Conservation (phyloP, 495 filamentous ascomycete species). For the Podospora conica region DNA sequence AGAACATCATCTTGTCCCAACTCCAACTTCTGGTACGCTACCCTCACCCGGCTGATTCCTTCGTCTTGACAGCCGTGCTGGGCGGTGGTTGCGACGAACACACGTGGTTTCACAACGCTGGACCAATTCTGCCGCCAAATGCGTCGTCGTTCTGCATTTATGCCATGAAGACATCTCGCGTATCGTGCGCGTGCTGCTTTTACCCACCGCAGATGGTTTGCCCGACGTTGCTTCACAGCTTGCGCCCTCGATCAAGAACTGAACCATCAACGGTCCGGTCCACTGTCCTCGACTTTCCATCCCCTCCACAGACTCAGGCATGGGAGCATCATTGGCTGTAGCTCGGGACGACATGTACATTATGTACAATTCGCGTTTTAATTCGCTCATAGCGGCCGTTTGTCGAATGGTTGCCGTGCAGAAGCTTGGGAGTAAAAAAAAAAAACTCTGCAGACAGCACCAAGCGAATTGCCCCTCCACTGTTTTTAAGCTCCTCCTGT, state of each 20-base stretch:
- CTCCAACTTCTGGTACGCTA: not conserved
- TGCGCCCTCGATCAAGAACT: not conserved
- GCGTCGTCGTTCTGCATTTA: not conserved
- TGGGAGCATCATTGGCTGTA: slow-evolving; percentile 14
- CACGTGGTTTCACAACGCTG: not conserved
- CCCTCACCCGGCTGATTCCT: not conserved
- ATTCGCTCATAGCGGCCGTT: slow-evolving; percentile 21
- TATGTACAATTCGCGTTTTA: slow-evolving; percentile 14
- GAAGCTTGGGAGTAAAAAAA: slow-evolving; percentile 9
- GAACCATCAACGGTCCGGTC: not conserved
- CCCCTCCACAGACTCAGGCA: slow-evolving; percentile 15
- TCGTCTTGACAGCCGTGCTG: not conserved
- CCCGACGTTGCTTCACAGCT: not conserved
- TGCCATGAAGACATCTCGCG: not conserved
- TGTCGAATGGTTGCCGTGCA: not conserved
- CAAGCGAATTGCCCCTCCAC: not conserved
- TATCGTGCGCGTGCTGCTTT: not conserved
- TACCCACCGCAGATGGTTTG: not conserved
- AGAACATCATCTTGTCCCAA: not conserved
- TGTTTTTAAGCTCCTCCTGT: not conserved
- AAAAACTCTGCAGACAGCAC: slow-evolving; percentile 3
- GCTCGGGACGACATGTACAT: not conserved
- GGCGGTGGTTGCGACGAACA: not conserved
- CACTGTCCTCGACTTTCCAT: not conserved
- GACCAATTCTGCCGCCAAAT: not conserved